Conservation (phyloP, 2,329 filamentous ascomycete genomes). For the Triangularia setosa region DNA sequence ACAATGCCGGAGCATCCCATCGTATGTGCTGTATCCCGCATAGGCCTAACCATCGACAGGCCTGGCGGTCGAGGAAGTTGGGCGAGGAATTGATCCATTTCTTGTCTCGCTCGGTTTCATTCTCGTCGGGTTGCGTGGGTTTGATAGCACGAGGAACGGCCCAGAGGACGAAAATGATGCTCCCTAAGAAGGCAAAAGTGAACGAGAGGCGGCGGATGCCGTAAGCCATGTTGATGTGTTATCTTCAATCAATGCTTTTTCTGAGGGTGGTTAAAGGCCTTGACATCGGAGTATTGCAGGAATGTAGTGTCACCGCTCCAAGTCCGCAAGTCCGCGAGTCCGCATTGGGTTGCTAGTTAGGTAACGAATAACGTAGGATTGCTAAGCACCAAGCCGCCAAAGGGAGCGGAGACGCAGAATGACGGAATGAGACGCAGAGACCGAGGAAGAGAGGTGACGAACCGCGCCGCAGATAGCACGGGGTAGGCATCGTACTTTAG, state of each 20-base stretch:
- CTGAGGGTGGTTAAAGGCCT: not conserved
- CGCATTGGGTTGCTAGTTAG: not conserved
- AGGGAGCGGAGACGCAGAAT: not conserved
- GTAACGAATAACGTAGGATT: not conserved
- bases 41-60: constrained; percentile 73
- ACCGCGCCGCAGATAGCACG: not conserved
- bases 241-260: not conserved
- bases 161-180: constrained; percentile 47
- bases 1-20: constrained; percentile 51
- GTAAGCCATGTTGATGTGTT: constrained; percentile 24
- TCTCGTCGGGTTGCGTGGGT: constrained; percentile 58
- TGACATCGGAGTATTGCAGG: not conserved
- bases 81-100: constrained; percentile 68
- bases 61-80: constrained; percentile 70
- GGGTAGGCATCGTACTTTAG: not conserved
- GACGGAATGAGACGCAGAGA: not conserved
- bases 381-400: not conserved
- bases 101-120: constrained; percentile 59
- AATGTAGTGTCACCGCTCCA: not conserved
- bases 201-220: constrained; percentile 45
- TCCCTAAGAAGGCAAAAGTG: constrained; percentile 28
- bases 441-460: not conserved
- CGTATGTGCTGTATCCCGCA: constrained; percentile 75
- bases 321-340: not conserved
- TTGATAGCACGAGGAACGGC: constrained; percentile 54